Percentiles rank a stretch among this genome's conserved stretches.
These are phyloP conservation scores for Besnoitia besnoiti DNA, from an alignment of 169 alveolate genomes.

Conservation along the genomic window DNA sequence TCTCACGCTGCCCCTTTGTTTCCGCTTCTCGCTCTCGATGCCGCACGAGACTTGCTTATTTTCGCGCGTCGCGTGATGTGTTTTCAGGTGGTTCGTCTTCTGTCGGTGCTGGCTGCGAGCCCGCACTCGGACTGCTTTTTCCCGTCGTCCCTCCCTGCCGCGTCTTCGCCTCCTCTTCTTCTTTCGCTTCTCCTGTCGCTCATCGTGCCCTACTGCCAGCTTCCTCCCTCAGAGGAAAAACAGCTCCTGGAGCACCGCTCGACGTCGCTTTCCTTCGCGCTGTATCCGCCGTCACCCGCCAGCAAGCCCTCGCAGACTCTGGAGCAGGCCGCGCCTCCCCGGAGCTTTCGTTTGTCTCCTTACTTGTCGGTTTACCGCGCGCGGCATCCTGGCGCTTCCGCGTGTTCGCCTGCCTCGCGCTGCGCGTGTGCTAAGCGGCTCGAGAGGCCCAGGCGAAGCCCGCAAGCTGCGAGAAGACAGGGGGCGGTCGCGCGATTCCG, in stretches of 20 bases:
- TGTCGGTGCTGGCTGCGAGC: neutral
- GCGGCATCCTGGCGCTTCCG: too few species aligned
- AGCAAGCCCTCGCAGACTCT: neutral
- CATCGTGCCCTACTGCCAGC: conserved; percentile 15
- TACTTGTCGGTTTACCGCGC: too few species aligned
- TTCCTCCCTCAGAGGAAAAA: neutral
- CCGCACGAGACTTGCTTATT: neutral
- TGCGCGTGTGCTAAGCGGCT: too few species aligned
- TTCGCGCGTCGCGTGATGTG: neutral
- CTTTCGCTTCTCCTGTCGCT: conserved; percentile 21
- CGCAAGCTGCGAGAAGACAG: too few species aligned
- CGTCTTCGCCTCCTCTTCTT: neutral
- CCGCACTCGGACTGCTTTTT: neutral
- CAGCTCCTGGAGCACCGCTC: neutral
- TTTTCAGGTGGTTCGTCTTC: conserved; percentile 16
- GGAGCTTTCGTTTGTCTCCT: too few species aligned
- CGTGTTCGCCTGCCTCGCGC: too few species aligned
- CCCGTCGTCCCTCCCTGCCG: neutral
- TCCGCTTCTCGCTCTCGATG: neutral
- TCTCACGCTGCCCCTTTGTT: neutral
- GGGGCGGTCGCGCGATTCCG: too few species aligned
- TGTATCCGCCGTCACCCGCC: neutral
- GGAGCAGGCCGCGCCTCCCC: too few species aligned
- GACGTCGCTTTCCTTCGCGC: neutral
- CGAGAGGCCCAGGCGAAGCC: too few species aligned